Percentiles rank a stretch among this genome's conserved stretches.
Evolutionary conservation across 495 filamentous ascomycete genomes (phyloP).

Genomic region (Penicillium salamii): DNA sequence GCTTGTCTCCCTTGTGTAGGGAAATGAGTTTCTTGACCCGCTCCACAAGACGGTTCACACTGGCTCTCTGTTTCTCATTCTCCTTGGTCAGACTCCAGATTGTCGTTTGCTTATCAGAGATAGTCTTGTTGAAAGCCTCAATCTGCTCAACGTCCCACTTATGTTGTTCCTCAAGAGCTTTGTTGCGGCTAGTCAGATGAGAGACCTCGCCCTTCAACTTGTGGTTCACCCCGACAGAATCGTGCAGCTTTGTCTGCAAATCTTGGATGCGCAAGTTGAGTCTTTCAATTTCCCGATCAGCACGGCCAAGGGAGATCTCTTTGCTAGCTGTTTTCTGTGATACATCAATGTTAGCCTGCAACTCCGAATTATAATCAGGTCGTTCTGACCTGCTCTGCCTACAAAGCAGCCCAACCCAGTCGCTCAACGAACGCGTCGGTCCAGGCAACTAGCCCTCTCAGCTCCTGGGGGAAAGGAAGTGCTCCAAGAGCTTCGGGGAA

Average conservation of each 20-base stretch:
- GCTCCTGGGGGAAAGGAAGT: conserved; percentile 4
- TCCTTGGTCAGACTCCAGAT: not conserved
- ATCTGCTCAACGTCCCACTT: not conserved
- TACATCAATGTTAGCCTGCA: not conserved
- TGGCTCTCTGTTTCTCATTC: not conserved
- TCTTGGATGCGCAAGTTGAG: not conserved
- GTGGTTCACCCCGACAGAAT: not conserved
- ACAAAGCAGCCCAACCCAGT: conserved; percentile 4
- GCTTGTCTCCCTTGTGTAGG: not conserved
- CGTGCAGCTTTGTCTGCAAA: not conserved
- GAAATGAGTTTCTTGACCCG: not conserved
- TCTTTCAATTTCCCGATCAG: not conserved
- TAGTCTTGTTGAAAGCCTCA: not conserved
- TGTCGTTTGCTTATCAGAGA: not conserved
- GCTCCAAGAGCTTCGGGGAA: conserved; percentile 2
- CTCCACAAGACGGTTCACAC: not conserved
- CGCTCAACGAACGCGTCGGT: conserved; percentile 12
- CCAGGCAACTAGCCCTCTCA: conserved; percentile 7
- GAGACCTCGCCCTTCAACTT: not conserved
- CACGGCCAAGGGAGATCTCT: not conserved
- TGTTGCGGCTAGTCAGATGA: not conserved
- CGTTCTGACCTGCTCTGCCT: not conserved
- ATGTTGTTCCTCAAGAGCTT: not conserved
- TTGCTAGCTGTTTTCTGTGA: not conserved
- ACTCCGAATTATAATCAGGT: not conserved